These are phyloP conservation scores for Trichoderma gamsii DNA, from an alignment of 495 filamentous ascomycete species.

Conservation along the genomic window DNA sequence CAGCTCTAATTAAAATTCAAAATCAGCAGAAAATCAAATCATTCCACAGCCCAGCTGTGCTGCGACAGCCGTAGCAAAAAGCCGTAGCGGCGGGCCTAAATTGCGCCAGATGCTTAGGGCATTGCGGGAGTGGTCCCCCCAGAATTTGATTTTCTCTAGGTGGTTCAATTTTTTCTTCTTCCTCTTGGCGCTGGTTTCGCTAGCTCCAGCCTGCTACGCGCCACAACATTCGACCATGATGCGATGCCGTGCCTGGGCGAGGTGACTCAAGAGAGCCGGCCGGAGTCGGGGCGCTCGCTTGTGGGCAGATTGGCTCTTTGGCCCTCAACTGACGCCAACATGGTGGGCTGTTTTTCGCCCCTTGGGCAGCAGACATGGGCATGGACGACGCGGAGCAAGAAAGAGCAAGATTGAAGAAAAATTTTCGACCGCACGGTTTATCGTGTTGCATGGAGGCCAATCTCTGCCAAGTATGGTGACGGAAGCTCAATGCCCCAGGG, in stretches of 20 bases:
- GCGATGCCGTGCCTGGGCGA: not conserved
- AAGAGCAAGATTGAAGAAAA: not conserved
- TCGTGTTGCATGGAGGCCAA: not conserved
- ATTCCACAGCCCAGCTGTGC: not conserved
- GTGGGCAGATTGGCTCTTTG: constrained; percentile 7
- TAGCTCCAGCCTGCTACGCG: not conserved
- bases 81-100: not conserved
- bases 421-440: not conserved
- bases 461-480: constrained; percentile 2
- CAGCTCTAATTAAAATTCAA: not conserved
- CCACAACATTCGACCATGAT: not conserved
- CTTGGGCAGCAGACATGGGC: not conserved
- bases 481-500: not conserved
- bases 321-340: not conserved
- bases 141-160: not conserved
- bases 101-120: not conserved
- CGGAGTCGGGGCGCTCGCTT: not conserved
- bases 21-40: not conserved
- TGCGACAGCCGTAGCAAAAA: not conserved
- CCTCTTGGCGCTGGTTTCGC: constrained; percentile 4
- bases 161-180: too few relatives aligned
- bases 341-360: constrained; percentile 12
- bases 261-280: constrained; percentile 6
- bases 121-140: constrained; percentile 3
- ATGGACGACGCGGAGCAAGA: not conserved